Evolutionary conservation across 2,329 filamentous ascomycete genomes (phyloP), one percentile per base, ranked within the genome.

Genomic region (Ilyonectria robusta): DNA sequence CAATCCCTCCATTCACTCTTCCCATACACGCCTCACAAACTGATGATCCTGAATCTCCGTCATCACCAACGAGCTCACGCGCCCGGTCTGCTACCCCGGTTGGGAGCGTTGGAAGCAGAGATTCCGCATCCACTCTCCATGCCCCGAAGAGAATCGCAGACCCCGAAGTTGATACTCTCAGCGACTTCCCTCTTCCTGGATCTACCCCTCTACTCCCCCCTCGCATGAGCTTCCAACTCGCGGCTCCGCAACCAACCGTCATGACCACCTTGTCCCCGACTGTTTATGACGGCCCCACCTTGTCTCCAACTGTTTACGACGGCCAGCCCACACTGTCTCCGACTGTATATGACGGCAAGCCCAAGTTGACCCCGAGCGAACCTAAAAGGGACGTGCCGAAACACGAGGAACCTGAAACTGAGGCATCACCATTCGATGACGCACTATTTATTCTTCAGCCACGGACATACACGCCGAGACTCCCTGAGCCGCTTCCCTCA

Each of bases 391-490:
- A 64, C 21, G 53, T 53, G 6, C 26, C 37, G 3, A 48, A 23
- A 10, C 10, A 13, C 4, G 33, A 42, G 2, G 57, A 61, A 26
- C 31, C 50, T 2, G 19, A 23, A 4, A 54, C 64, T 8, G 64
- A 59, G 2, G 15, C 0, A 17, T 42, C 40, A n/a, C 40, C 40
- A 8, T 50, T 75, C 29, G 62, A 72, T 7, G 81, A 86, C 44
- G 81, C 82, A 0, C 72, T 89, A 1, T 89, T 84, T 65, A 81
- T 90, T 23, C 79, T 90, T 5, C 87, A 90, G 68, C 88, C 88
- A 13, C 81, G 84, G 37, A 89, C 87, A 0, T 90, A 90, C 70
- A 89, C 86, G 0, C 88, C 88, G 0, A 81, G 84, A 57, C 84
- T 83, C 4, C 82, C 84, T 0, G 80, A 83, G 11, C 85, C 86